Evolutionary conservation across 305 asterid genomes (phyloP), one percentile per base, ranked within the genome.

Genomic region (Galium porrigens): DNA sequence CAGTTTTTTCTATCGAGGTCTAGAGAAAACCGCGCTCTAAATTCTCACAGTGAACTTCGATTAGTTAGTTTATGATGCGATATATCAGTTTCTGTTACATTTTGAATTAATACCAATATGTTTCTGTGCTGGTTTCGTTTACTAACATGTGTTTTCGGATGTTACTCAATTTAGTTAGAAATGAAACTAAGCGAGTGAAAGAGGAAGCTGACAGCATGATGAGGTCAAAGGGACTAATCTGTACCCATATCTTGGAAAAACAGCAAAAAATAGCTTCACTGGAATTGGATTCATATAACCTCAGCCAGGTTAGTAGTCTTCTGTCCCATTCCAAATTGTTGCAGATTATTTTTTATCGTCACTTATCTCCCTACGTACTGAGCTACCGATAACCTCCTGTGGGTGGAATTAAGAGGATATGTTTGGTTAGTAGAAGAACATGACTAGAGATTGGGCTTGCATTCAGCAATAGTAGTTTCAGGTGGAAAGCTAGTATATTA

Each of bases 241-340:
- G 86, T 73, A 70, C 68, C 57, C 74, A 72, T 79, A 86, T 91
- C 70, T 63, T 82, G 84, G 89, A 82, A 67, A 86, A 78, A 49
- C 90, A 81, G 81, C 83, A 77, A 73, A 88, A 84, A 78, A 67
- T 80, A 41, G 72, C 81, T 68, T 77, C 82, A 36, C 29, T 81
- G 61, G 92, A 76, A 72, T 73, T 81, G 64, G 94, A 88, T 67
- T 79, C 84, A 56, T 76, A 78, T 78, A 82, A 83, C 18, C 86
- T 85, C 68, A 78, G 68, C 69, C 89, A 85, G 90, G 98, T 86
- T 30, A 68, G 52, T 18, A 41, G 30, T 14, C 49, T 58, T 18
- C 41, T 71, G 25, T 46, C 36, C 20, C 56, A 56, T 44, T 20
- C 11, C 33, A 4, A 4, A 10, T 5, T 51, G 48, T 36, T 63